Evolutionary conservation across 768 basidiomycete species (phyloP).

Genomic region (Leccinellum rugosiceps): DNA sequence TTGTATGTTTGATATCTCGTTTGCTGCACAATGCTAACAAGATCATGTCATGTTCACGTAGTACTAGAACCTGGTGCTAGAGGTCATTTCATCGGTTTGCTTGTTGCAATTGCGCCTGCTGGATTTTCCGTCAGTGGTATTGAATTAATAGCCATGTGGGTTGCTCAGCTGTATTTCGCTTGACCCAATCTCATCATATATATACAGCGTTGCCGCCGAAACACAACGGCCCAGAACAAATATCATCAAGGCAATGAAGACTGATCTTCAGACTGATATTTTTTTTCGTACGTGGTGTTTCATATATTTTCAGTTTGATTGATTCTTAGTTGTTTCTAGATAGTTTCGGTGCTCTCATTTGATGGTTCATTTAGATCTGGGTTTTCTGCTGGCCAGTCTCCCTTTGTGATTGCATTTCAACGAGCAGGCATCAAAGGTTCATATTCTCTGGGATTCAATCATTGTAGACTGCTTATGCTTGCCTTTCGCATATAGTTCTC

Average conservation of each 20-base stretch:
- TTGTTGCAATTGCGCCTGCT: conserved; percentile 18
- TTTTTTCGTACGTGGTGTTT: conserved; percentile 14
- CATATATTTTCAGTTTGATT: neutral
- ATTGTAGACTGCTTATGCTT: neutral
- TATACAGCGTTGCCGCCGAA: conserved; percentile 65
- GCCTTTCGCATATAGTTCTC: conserved; percentile 36
- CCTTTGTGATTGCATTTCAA: conserved; percentile 81
- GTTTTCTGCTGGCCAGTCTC: conserved; percentile 62
- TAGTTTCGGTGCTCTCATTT: conserved; percentile 9
- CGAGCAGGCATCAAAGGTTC: conserved; percentile 66
- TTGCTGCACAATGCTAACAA: neutral
- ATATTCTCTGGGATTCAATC: conserved; percentile 4
- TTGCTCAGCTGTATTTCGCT: conserved; percentile 15
- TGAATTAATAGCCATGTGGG: conserved; percentile 69
- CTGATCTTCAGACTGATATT: conserved; percentile 75
- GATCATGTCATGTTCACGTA: neutral
- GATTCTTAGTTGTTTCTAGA: conserved; percentile 9
- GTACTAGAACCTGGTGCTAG: conserved; percentile 19
- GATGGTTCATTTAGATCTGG: conserved; percentile 6
- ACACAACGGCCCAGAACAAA: conserved; percentile 75
- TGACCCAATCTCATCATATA: conserved; percentile 3
- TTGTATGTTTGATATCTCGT: neutral
- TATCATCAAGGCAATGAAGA: conserved; percentile 69
- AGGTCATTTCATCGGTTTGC: conserved; percentile 24
- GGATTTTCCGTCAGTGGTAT: conserved; percentile 79